Conservation (phyloP, 2,329 filamentous ascomycete species). For the Colletotrichum truncatum region DNA sequence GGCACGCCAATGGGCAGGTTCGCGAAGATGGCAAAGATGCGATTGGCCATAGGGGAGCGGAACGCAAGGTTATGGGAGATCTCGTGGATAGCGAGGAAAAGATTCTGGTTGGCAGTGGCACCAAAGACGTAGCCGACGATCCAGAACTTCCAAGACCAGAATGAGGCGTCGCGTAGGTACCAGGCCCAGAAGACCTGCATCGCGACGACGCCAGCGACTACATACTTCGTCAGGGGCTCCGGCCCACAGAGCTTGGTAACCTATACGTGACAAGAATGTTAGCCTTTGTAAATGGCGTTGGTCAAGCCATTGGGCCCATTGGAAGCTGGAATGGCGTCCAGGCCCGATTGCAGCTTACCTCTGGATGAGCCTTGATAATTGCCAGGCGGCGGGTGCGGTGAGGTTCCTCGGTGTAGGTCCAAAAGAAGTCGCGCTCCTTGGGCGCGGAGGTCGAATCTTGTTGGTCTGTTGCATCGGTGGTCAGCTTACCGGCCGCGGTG, state of each 20-base stretch:
- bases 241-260: conserved; percentile 97
- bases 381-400: conserved; percentile 89
- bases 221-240: conserved; percentile 94
- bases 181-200: conserved; percentile 84
- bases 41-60: conserved; percentile 80
- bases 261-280: conserved; percentile 51
- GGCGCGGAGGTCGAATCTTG: conserved; percentile 50
- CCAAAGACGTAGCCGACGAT: conserved; percentile 89
- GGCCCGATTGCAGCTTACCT: conserved; percentile 74
- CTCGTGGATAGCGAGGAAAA: conserved; percentile 98
- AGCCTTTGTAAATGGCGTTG: background rate
- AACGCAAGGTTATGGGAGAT: conserved; percentile 98
- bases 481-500: conserved; percentile 34
- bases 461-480: conserved; percentile 34
- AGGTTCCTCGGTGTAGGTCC: conserved; percentile 99
- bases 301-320: background rate
- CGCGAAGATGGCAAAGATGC: conserved; percentile 89
- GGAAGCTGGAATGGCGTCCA: background rate
- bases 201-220: conserved; percentile 84
- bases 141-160: conserved; percentile 88
- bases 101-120: conserved; percentile 96
- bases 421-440: conserved; percentile 81
- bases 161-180: conserved; percentile 77
- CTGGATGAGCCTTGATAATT: conserved; percentile 98
- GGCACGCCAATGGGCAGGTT: conserved; percentile 96